A percentile compares a stretch with the other conserved stretches of the same genome.
These are phyloP conservation scores for Xylaria sp. DNA, from an alignment of 495 filamentous ascomycete genomes.

Conservation along the genomic window DNA sequence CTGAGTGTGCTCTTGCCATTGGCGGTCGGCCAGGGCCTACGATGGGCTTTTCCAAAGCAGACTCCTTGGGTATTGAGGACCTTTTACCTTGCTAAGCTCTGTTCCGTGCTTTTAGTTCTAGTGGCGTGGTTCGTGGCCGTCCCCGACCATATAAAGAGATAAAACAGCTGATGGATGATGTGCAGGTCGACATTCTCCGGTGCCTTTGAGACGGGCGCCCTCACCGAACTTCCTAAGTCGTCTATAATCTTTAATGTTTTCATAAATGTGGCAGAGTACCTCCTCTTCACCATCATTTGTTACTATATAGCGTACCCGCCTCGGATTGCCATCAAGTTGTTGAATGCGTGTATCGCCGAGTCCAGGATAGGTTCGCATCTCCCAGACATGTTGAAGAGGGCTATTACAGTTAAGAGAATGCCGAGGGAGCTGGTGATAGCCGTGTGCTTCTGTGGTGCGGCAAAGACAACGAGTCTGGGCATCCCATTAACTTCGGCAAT, in stretches of 20 bases:
- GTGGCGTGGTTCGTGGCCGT: constrained; percentile 56
- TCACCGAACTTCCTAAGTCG: constrained; percentile 53
- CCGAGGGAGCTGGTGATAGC: constrained; percentile 58
- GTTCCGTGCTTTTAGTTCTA: constrained; percentile 54
- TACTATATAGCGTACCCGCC: constrained; percentile 57
- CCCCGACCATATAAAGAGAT: neutral
- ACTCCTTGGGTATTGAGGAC: constrained; percentile 50
- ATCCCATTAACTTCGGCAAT: constrained; percentile 61
- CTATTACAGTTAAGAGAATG: constrained; percentile 47
- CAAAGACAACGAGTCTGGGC: constrained; percentile 63
- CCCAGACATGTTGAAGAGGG: constrained; percentile 30
- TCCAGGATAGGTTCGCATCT: constrained; percentile 31
- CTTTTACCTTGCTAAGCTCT: constrained; percentile 55
- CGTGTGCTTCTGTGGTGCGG: constrained; percentile 63
- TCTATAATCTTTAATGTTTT: constrained; percentile 59
- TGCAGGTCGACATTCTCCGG: constrained; percentile 61
- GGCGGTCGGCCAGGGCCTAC: constrained; percentile 55
- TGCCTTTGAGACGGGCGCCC: constrained; percentile 60
- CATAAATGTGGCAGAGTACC: constrained; percentile 61
- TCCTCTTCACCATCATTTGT: constrained; percentile 57
- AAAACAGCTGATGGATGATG: constrained; percentile 8
- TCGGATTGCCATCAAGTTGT: constrained; percentile 14
- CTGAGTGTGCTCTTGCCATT: constrained; percentile 59
- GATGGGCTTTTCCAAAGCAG: constrained; percentile 56
- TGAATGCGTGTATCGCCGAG: constrained; percentile 36